Percentiles rank a stretch among this genome's conserved stretches.
phyloP scores from a whole-genome alignment of 139 green algal genomes.

The Picochlorum sp. region DNA sequence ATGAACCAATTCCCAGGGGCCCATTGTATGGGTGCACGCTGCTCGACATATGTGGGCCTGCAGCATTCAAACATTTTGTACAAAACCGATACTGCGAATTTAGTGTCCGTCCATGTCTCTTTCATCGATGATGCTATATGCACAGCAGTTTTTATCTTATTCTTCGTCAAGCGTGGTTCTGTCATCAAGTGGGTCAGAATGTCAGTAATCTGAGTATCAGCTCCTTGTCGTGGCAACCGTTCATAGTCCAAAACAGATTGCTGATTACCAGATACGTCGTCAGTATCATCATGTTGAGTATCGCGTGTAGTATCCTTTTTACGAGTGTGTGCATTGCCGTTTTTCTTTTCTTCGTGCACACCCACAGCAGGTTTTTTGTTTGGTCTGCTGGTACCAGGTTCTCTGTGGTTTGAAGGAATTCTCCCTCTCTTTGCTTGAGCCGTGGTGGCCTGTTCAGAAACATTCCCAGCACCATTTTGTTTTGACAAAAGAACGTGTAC shows the following conservation, averaged over 20 bases:
- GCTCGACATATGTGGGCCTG: constrained; percentile 1
- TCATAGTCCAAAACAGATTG: no score
- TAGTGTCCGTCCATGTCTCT: not conserved
- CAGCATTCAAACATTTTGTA: not conserved
- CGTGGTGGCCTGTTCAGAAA: not conserved
- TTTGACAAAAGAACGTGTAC: not conserved
- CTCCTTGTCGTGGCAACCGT: not conserved
- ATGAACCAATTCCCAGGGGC: not conserved
- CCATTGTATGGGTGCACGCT: not conserved
- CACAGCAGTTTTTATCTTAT: constrained; percentile 1
- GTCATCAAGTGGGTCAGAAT: not conserved
- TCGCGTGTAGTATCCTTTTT: no score
- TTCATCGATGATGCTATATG: not conserved
- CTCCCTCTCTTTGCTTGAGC: not conserved
- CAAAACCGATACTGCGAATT: not conserved
- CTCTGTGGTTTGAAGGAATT: not conserved
- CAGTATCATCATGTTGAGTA: no score
- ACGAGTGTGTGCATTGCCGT: no score
- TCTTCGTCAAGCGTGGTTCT: not conserved
- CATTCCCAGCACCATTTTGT: not conserved
- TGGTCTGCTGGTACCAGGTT: no score
- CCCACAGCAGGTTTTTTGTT: no score
- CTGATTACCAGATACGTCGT: no score
- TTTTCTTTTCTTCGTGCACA: no score
- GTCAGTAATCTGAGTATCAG: not conserved